A percentile compares a stretch with the other conserved stretches of the same genome.
These are phyloP conservation scores for Pseudocercospora crystallina DNA, from an alignment of 2,329 filamentous ascomycete genomes.

Conservation along the genomic window DNA sequence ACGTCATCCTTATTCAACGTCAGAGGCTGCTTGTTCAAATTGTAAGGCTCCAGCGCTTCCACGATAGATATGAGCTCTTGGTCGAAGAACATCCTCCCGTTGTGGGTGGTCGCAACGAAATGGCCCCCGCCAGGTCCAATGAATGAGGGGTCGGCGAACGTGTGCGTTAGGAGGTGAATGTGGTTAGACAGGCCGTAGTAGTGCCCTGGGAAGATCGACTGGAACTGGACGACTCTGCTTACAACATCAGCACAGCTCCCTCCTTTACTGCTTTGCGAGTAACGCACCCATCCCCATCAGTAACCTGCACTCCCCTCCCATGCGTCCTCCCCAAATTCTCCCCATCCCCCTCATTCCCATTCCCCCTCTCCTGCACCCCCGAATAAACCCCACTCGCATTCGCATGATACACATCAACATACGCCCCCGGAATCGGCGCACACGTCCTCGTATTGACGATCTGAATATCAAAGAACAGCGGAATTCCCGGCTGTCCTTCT, in stretches of 20 bases:
- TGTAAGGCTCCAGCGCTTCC: slow-evolving; percentile 48
- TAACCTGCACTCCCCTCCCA: slow-evolving; percentile 43
- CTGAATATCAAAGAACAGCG: slow-evolving; percentile 44
- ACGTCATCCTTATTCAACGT: slow-evolving; percentile 54
- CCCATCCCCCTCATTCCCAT: slow-evolving; percentile 32
- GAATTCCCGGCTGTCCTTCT: slow-evolving; percentile 44
- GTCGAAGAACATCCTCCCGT: slow-evolving; percentile 66
- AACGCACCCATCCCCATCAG: slow-evolving; percentile 37
- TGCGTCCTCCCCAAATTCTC: slow-evolving; percentile 38
- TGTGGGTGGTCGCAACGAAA: slow-evolving; percentile 51
- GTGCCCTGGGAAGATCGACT: slow-evolving; percentile 46
- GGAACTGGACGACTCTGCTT: slow-evolving; percentile 42
- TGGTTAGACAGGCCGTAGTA: slow-evolving; percentile 43
- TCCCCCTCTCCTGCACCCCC: slow-evolving; percentile 33
- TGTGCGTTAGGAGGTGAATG: slow-evolving; percentile 33
- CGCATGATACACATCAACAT: slow-evolving; percentile 46
- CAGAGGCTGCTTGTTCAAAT: slow-evolving; percentile 41
- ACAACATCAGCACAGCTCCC: background rate
- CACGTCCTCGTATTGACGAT: slow-evolving; percentile 46
- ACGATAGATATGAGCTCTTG: slow-evolving; percentile 56
- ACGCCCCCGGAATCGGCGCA: slow-evolving; percentile 41
- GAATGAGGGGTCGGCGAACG: background rate
- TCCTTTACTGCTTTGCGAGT: too few species aligned
- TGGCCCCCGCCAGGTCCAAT: slow-evolving; percentile 1
- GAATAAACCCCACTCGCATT: slow-evolving; percentile 49